These are phyloP conservation scores for Colletotrichum sojae DNA, from an alignment of 2,329 filamentous ascomycete species.

Conservation along the genomic window DNA sequence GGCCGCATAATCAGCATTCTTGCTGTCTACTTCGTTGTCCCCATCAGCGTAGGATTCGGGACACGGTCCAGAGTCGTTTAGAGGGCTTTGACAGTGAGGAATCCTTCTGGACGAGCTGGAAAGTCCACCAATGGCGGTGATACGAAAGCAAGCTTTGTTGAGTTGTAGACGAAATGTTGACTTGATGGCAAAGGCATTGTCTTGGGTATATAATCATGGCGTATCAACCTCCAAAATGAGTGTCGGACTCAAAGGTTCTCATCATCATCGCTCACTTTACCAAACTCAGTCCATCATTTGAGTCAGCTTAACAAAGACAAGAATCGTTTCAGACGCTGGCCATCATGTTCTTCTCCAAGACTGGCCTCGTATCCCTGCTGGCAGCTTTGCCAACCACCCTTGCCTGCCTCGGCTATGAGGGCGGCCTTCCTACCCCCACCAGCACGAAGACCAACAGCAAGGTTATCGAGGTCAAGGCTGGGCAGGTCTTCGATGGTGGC, in stretches of 20 bases:
- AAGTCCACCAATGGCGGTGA: constrained; percentile 21
- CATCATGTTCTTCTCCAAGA: constrained; percentile 27
- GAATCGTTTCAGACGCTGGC: no score
- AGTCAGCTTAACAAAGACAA: not conserved
- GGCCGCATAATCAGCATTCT: constrained; percentile 6
- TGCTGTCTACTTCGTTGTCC: not conserved
- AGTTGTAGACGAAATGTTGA: no score
- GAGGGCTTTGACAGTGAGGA: not conserved
- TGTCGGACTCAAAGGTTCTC: not conserved
- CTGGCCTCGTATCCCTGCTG: constrained; percentile 17
- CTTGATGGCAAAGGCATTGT: no score
- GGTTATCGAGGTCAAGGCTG: constrained; percentile 51
- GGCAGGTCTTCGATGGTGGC: constrained; percentile 49
- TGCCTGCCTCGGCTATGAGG: constrained; percentile 47
- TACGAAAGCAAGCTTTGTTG: not conserved
- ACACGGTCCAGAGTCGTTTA: not conserved
- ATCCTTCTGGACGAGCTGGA: not conserved
- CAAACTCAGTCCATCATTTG: not conserved
- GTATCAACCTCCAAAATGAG: not conserved
- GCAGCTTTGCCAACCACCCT: constrained; percentile 42
- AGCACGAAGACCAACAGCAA: constrained; percentile 46
- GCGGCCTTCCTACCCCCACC: constrained; percentile 49
- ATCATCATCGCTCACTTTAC: not conserved
- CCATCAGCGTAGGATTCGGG: constrained; percentile 26
- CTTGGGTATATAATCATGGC: not conserved